Base-by-base conservation (phyloP, 2,329 filamentous ascomycete genomes). In the Talaromyces verruculosus region DNA sequence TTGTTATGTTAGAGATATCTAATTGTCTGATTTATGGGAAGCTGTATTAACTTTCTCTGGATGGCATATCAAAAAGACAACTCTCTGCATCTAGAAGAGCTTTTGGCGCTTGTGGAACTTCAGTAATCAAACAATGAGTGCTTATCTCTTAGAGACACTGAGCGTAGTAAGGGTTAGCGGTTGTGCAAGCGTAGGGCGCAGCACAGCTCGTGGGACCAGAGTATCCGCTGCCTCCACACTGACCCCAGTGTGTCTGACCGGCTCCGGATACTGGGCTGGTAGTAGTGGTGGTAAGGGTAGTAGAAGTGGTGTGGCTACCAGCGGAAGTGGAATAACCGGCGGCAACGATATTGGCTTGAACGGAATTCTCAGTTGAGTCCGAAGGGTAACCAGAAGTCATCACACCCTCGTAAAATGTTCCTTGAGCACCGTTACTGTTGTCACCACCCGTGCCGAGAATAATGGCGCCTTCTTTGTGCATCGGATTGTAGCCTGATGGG, bases 381-480 rank as follows among this genome's bases (percentile, higher is more conserved):
- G 63, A 65, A 17, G 63, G 63, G 25, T 59, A 65, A 15, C 63
- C 63, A 19, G 30, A 47, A 7, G 63, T 65, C 53, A 65, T 65
- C 13, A 60, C 63, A 2, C 63, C 63, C 35, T 65, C 63, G 43
- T 65, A 65, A 19, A 65, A 65, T 0, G 63, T 65, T 2, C 63
- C 63, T 33, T 65, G 63, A 11, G 63, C 63, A 15, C 63, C 30
- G 6, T 49, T 35, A 37, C 63, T 65, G 63, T 65, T 65, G 19
- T 65, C 63, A 19, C 63, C 63, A 10, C 63, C 63, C 2, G 49
- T 65, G 22, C 63, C 63, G 43, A 65, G 63, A 28, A 65, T 60
- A 28, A 65, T 65, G 17, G 63, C 53, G 8, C 63, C 63, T 13
- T 65, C 63, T 41, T 65, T 65, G 17, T 28, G 35, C 63, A 65